Evolutionary conservation across 1,284 basidiomycete genomes (phyloP), one percentile per base, ranked within the genome.

Genomic region (Microbotryomycetes sp.): DNA sequence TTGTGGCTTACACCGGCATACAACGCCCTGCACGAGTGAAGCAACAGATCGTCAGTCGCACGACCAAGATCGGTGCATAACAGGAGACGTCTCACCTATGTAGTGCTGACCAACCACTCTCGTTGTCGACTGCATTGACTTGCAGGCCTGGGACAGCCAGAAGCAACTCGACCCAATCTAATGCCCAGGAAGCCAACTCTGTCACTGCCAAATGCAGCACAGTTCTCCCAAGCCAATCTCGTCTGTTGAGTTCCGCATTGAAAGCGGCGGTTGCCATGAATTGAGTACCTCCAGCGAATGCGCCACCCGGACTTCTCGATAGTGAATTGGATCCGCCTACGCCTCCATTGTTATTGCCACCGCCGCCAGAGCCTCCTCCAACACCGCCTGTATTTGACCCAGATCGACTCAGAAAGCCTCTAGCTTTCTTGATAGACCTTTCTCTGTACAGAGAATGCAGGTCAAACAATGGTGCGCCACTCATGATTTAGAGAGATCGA

Each of bases 31-130:
- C 6, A 6, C 16, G 4, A n/a, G n/a, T 6, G 36, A 29, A 9
- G 9, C 28, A 25, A 15, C 9, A 31, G 22, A n/a, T 42, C n/a
- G 15, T 16, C 22, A 14, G 28, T 6, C 29, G 16, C 9, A 6
- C 4, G 12, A 23, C 26, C 2, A 5, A 16, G 22, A 25, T 23
- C 4, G 3, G 6, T n/a, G 49, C 12, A 47, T 25, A 19, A 19
- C 6, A 3, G 54, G 9, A 19, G 3, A 19, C 26, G n/a, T 25
- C 49, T 14, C 26, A 60, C 58, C 92, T 81, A 74, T 99, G 96
- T 23, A 98, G 79, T 2, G 94, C 83, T 0, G 92, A 96, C 86
- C 92, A 97, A 60, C 87, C 86, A 64, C 83, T 89, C 79, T 96
- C 93, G 58, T 75, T 76, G 75, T 99, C 94, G 61, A 81, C 79